Conservation (phyloP, 495 filamentous ascomycete species). For the Platismatia glauca region DNA sequence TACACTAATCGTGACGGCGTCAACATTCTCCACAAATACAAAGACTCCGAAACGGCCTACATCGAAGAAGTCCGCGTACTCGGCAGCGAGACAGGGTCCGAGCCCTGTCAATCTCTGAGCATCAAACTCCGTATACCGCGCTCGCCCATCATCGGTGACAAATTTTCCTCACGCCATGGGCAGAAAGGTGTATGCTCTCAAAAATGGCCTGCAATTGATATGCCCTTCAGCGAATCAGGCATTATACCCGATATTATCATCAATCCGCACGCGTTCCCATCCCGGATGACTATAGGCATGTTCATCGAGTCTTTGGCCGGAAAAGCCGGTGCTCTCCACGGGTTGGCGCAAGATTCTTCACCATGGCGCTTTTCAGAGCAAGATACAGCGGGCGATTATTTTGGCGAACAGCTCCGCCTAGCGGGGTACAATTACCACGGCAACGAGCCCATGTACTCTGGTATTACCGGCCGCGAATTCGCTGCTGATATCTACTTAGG, state of each 20-base stretch:
- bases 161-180: slow-evolving; percentile 51
- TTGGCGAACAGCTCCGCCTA: slow-evolving; percentile 85
- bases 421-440: slow-evolving; percentile 97
- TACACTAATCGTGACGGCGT: slow-evolving; percentile 66
- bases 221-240: slow-evolving; percentile 95
- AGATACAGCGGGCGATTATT: slow-evolving; percentile 87
- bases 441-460: slow-evolving; percentile 95
- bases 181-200: slow-evolving; percentile 76
- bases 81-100: slow-evolving; percentile 67
- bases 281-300: slow-evolving; percentile 99
- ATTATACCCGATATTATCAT: slow-evolving; percentile 98
- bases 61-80: slow-evolving; percentile 90
- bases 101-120: slow-evolving; percentile 75
- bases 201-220: slow-evolving; percentile 87
- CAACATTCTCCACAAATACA: slow-evolving; percentile 83
- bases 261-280: slow-evolving; percentile 99
- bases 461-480: slow-evolving; percentile 90
- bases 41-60: slow-evolving; percentile 76
- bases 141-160: slow-evolving; percentile 77
- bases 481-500: slow-evolving; percentile 94
- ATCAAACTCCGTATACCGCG: slow-evolving; percentile 90
- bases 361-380: slow-evolving; percentile 92
- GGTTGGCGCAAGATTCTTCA: slow-evolving; percentile 86
- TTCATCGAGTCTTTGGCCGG: slow-evolving; percentile 96
- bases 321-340: slow-evolving; percentile 88